Conservation (phyloP, 805 yeast species). For the Zygosaccharomyces bisporus region DNA sequence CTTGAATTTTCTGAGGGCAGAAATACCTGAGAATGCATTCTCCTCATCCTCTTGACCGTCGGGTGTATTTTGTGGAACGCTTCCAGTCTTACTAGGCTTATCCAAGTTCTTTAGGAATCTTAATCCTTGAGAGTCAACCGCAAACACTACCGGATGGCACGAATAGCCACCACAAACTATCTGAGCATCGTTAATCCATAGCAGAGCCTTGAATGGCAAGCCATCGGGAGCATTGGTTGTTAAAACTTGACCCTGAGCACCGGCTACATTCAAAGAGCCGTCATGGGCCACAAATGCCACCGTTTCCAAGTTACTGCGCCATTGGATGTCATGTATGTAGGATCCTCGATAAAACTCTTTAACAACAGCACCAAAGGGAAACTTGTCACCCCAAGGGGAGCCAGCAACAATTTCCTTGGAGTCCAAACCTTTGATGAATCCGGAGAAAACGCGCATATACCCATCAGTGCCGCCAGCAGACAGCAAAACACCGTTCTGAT, state of each 20-base stretch:
- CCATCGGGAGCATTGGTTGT: slow-evolving; percentile 36
- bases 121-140: slow-evolving; percentile 68
- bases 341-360: slow-evolving; percentile 55
- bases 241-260: slow-evolving; percentile 40
- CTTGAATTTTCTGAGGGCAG: slow-evolving; percentile 88
- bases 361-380: slow-evolving; percentile 82
- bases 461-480: slow-evolving; percentile 94
- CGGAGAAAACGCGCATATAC: slow-evolving; percentile 83
- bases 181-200: slow-evolving; percentile 63
- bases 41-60: slow-evolving; percentile 53
- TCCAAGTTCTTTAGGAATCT: slow-evolving; percentile 56
- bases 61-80: slow-evolving; percentile 6
- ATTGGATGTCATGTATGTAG: slow-evolving; percentile 89
- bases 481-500: slow-evolving; percentile 81
- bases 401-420: slow-evolving; percentile 48
- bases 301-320: slow-evolving; percentile 74
- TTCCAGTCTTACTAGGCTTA: slow-evolving; percentile 31
- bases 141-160: slow-evolving; percentile 82
- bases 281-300: slow-evolving; percentile 85
- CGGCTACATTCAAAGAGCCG: slow-evolving; percentile 74
- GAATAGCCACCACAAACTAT: slow-evolving; percentile 89
- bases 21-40: slow-evolving; percentile 53
- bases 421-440: slow-evolving; percentile 85
- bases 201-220: slow-evolving; percentile 75
- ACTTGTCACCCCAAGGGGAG: slow-evolving; percentile 87